Percentiles rank a stretch among this genome's conserved stretches.
phyloP scores from a whole-genome alignment of 495 filamentous ascomycete species.

The Penicillium dipodomyicola region DNA sequence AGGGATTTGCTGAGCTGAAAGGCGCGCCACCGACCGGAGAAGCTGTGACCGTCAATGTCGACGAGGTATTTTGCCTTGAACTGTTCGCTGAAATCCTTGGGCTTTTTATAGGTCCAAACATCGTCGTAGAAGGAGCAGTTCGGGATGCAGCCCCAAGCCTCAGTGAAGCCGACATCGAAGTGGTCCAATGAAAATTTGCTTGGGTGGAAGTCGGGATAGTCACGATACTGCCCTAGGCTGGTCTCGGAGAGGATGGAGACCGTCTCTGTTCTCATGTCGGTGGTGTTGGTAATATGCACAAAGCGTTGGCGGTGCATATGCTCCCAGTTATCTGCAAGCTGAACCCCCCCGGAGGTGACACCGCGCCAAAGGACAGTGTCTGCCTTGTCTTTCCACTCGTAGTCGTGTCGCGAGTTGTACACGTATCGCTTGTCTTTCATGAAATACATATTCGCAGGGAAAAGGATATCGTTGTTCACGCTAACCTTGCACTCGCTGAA shows the following conservation, averaged over 20 bases:
- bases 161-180: slow-evolving; percentile 45
- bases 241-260: slow-evolving; percentile 22
- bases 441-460: slow-evolving; percentile 77
- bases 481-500: slow-evolving; percentile 76
- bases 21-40: slow-evolving; percentile 67
- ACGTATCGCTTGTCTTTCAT: slow-evolving; percentile 67
- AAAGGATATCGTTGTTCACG: slow-evolving; percentile 76
- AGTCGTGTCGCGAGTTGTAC: slow-evolving; percentile 37
- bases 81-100: slow-evolving; percentile 44
- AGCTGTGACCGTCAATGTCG: slow-evolving; percentile 72
- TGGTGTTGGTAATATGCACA: slow-evolving; percentile 56
- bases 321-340: slow-evolving; percentile 33
- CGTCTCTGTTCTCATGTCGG: slow-evolving; percentile 42
- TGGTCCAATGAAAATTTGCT: slow-evolving; percentile 32
- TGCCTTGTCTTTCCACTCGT: slow-evolving; percentile 40
- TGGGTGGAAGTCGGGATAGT: slow-evolving; percentile 31
- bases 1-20: slow-evolving; percentile 63
- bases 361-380: slow-evolving; percentile 51
- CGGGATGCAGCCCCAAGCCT: slow-evolving; percentile 39
- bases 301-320: slow-evolving; percentile 50
- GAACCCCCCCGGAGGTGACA: slow-evolving; percentile 47
- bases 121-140: slow-evolving; percentile 44
- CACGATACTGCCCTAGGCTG: slow-evolving; percentile 20
- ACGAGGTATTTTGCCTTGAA: slow-evolving; percentile 61
- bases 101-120: slow-evolving; percentile 27